Evolutionary conservation across 1,139 yeast genomes (phyloP).

Genomic region (Candida labiduridarum): DNA sequence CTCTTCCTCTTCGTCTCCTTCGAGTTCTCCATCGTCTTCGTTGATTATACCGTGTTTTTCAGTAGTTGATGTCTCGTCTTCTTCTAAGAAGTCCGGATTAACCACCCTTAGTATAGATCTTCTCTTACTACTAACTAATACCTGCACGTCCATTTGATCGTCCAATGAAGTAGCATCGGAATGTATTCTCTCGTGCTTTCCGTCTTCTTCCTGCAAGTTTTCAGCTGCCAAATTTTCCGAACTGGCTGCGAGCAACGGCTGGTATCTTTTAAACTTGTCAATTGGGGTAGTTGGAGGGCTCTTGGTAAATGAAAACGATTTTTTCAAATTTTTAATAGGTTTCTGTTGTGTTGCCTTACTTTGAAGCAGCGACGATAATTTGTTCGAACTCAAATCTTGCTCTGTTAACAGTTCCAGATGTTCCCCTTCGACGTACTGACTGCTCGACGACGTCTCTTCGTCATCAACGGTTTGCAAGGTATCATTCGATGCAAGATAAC

Average conservation of each 20-base stretch:
- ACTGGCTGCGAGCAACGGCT: slow-evolving; percentile 14
- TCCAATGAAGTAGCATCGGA: slow-evolving; percentile 34
- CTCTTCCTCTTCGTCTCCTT: slow-evolving; percentile 1
- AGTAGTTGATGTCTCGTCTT: background rate
- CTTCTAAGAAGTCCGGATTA: slow-evolving; percentile 54
- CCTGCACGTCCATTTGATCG: slow-evolving; percentile 67
- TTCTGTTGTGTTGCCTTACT: slow-evolving; percentile 8
- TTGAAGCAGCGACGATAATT: slow-evolving; percentile 1
- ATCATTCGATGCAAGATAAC: slow-evolving; percentile 32
- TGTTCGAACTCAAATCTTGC: slow-evolving; percentile 3
- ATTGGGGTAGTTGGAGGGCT: slow-evolving; percentile 19
- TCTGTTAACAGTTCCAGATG: background rate
- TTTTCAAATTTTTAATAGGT: slow-evolving; percentile 14
- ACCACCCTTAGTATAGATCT: slow-evolving; percentile 62
- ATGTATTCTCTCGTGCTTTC: background rate
- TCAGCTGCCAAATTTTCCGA: slow-evolving; percentile 14
- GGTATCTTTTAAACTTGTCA: slow-evolving; percentile 13
- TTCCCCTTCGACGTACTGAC: slow-evolving; percentile 2
- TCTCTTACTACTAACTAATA: slow-evolving; percentile 71
- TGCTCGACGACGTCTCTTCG: slow-evolving; percentile 2
- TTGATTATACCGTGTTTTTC: background rate
- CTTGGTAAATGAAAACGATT: slow-evolving; percentile 24
- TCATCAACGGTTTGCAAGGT: slow-evolving; percentile 20
- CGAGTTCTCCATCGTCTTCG: slow-evolving; percentile 5
- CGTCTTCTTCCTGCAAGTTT: slow-evolving; percentile 13